Base-by-base conservation (phyloP, 768 basidiomycete species). In the Termitomyces sp. region DNA sequence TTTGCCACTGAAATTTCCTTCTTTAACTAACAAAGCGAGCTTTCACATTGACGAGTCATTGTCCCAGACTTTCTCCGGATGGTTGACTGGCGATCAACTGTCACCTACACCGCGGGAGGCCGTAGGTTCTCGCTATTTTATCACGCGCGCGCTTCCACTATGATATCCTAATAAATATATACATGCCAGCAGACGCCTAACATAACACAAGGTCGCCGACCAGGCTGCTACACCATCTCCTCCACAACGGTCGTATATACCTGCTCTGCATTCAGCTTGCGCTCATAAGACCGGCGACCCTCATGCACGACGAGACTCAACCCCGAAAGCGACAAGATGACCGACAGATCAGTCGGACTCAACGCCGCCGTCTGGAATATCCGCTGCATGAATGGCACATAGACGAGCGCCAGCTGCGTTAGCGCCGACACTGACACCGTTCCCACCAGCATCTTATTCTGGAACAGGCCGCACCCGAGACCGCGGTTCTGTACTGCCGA, bases 401-500 rank as follows among this genome's bases (percentile, higher is more conserved):
- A 98, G 55, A 98, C 82, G 59, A 98, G 77, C 25, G 81, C 81
- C 32, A 98, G 82, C 73, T 96, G 89, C 41, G 86, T 86, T 59
- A 94, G 37, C 66, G 91, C 88, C 23, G 95, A 97, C 54, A 89
- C 78, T 4, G 86, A 89, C 46, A 97, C 91, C 0, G 96, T 98
- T 60, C 85, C 77, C 59, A 96, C 72, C 56, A 98, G 79, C 91
- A 98, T 95, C 65, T 80, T 81, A 77, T 98, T 98, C 66, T 88
- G 86, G 56, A 83, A 74, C 30, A 98, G 67, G 6, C 85, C 86
- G 63, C 94, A 96, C 42, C 87, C 85, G 16, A 98, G 81, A 11
- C 94, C 94, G 53, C 96, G 91, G 70, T 91, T 96, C 69, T 98
- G 95, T 32, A 97, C 71, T 1, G 96, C 96, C 39, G 94, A 98